Conservation (phyloP, 192 early-diverging fungal genomes). For the Kappamyces sp. region DNA sequence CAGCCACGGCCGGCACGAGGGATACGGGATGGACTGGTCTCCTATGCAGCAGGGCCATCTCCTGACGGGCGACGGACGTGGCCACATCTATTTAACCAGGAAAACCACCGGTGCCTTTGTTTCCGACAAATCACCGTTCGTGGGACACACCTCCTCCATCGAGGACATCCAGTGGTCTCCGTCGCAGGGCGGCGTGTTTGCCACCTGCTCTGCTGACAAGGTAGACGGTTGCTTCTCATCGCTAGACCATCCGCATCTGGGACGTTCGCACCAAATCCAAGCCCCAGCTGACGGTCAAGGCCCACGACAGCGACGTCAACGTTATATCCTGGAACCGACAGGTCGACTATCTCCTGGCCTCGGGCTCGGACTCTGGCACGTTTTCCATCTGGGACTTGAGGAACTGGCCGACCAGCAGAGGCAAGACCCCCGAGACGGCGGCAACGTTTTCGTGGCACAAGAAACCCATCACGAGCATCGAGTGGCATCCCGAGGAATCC, state of each 20-base stretch:
- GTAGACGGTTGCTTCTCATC: no score
- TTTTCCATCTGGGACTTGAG: conserved; percentile 97
- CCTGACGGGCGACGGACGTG: conserved; percentile 78
- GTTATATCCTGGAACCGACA: conserved; percentile 94
- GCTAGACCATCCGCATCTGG: conserved; percentile 82
- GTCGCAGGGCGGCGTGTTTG: conserved; percentile 84
- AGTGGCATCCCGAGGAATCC: conserved; percentile 92
- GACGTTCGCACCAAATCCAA: conserved; percentile 77
- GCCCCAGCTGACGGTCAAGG: conserved; percentile 69
- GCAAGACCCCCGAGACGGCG: conserved; percentile 56
- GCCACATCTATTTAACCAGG: conserved; percentile 79
- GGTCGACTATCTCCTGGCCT: conserved; percentile 80
- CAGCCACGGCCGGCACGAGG: conserved; percentile 78
- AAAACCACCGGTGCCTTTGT: conserved; percentile 60
- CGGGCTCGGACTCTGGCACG: conserved; percentile 85
- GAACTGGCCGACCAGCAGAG: conserved; percentile 42
- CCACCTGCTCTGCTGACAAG: conserved; percentile 82
- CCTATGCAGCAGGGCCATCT: conserved; percentile 44
- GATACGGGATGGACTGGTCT: conserved; percentile 97
- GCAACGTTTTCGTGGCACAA: conserved; percentile 95
- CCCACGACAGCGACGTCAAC: conserved; percentile 88
- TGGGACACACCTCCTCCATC: conserved; percentile 77
- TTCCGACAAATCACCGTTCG: conserved; percentile 69
- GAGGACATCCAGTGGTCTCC: conserved; percentile 99
- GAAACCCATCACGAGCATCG: conserved; percentile 87